A percentile compares a stretch with the other conserved stretches of the same genome.
Conservation (phyloP, 1,284 basidiomycete genomes). For the Pyrrhoderma lamaoense region DNA sequence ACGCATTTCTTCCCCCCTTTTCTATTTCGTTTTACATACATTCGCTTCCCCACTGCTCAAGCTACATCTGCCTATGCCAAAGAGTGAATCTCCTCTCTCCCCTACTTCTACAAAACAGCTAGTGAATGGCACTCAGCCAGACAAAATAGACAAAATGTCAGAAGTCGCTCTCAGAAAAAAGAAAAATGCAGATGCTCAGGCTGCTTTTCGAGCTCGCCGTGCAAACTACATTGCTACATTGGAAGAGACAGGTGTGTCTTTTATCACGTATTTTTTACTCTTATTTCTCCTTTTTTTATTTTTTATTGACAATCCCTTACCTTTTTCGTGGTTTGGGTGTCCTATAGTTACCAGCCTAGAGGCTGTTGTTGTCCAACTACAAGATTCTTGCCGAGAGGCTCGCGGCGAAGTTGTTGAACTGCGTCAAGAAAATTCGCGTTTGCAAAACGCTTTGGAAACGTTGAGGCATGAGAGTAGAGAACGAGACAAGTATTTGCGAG, state of each 20-base stretch:
- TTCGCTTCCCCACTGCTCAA: slow-evolving; percentile 28
- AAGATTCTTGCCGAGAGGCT: slow-evolving; percentile 68
- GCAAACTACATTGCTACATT: slow-evolving; percentile 83
- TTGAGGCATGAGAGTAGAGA: slow-evolving; percentile 50
- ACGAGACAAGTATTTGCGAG: slow-evolving; percentile 63
- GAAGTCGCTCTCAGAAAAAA: slow-evolving; percentile 72
- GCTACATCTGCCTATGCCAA: slow-evolving; percentile 23
- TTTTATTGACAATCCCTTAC: slow-evolving; percentile 18
- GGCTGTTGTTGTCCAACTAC: slow-evolving; percentile 70
- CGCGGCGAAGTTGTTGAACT: slow-evolving; percentile 50
- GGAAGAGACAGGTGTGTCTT: slow-evolving; percentile 67
- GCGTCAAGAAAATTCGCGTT: slow-evolving; percentile 54
- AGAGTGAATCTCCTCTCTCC: slow-evolving; percentile 9
- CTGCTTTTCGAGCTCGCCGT: slow-evolving; percentile 62
- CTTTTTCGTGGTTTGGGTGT: slow-evolving; percentile 12
- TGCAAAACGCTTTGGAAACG: slow-evolving; percentile 28
- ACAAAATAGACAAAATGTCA: slow-evolving; percentile 32
- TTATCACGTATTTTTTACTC: slow-evolving; percentile 17
- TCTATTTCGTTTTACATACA: slow-evolving; percentile 20
- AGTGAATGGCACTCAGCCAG: slow-evolving; percentile 27
- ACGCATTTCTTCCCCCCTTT: slow-evolving; percentile 23
- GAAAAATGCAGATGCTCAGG: slow-evolving; percentile 78
- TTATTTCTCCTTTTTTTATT: slow-evolving; percentile 15
- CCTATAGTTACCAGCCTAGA: slow-evolving; percentile 67
- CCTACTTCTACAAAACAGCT: slow-evolving; percentile 20